Base-by-base conservation (phyloP, 2,329 filamentous ascomycete genomes). In the Beauveria scarabaeidicola region DNA sequence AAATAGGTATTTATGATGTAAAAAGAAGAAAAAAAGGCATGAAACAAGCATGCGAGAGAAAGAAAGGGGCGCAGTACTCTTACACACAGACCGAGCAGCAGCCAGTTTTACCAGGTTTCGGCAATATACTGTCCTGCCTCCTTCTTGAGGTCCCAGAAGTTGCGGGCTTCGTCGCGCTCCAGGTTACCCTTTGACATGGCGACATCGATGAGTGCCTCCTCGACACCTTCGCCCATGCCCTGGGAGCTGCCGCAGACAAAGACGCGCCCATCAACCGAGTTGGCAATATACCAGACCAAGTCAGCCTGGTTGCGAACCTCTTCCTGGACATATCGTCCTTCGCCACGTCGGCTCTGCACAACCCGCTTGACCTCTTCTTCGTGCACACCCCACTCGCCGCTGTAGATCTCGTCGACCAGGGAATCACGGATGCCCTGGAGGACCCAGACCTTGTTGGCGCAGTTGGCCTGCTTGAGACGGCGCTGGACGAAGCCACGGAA, bases 401-500 rank as follows among this genome's bases (percentile, higher is more conserved):
- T 90, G 78, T 99, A 99, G 44, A 99, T 86, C 75, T 99, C 94
- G 69, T 99, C 94, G 23, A 97, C 84, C 46, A 96, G 84, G 27
- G 89, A 91, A 75, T 99, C 94, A n/a, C 92, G 88, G 50, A 96
- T 86, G 43, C 92, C 92, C 75, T 97, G 92, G 48, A 97, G 83
- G 50, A 97, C 90, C 92, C 92, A 97, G 67, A 97, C 93, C 77
- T 97, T 97, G 80, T 97, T 97, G 63, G 91, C 91, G 70, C 92
- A 96, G 75, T 95, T 97, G 69, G 92, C 92, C 63, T 91, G 94
- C 80, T 93, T 93, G 60, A 97, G 81, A 13, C 92, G 84, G 61
- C 95, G 90, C 76, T 97, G 90, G 48, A 99, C 95, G 72, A 99
- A 99, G 61, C 94, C 94, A 52, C 94, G 87, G 86, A 99, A 99